A percentile compares a stretch with the other conserved stretches of the same genome.
Conservation (phyloP, 164 flowering plant genomes). For the Tetrastigma voinierianum region DNA sequence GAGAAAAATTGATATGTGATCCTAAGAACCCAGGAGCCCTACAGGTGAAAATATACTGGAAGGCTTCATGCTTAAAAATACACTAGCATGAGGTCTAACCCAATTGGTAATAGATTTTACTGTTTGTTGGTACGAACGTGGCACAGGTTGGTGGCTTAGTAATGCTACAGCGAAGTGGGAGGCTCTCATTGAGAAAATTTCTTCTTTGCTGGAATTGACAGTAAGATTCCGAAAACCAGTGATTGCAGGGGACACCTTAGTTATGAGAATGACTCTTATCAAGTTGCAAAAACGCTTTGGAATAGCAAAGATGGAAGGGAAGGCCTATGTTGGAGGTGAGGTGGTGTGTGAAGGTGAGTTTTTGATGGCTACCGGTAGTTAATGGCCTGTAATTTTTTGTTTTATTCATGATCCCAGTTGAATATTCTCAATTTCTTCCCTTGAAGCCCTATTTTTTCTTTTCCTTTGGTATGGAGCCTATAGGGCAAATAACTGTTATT, state of each 20-base stretch:
- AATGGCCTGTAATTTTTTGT: constrained; percentile 14
- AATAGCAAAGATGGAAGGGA: constrained; percentile 93
- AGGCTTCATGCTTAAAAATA: no score
- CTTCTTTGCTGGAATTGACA: constrained; percentile 98
- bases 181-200: constrained; percentile 85
- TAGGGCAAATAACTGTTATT: background rate
- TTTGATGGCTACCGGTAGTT: constrained; percentile 78
- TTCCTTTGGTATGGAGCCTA: background rate
- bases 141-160: constrained; percentile 98
- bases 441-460: no score
- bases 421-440: background rate
- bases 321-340: constrained; percentile 84
- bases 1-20: no score
- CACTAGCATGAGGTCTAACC: no score
- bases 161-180: constrained; percentile 95
- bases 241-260: constrained; percentile 89
- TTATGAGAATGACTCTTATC: constrained; percentile 84
- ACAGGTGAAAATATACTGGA: no score
- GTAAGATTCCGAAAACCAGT: constrained; percentile 95
- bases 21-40: no score
- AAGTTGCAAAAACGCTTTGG: constrained; percentile 84
- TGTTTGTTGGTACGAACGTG: constrained; percentile 64
- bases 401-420: background rate
- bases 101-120: background rate
- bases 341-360: constrained; percentile 97